phyloP scores from a whole-genome alignment of 129 eudicot species.

The Lonicera japonica region DNA sequence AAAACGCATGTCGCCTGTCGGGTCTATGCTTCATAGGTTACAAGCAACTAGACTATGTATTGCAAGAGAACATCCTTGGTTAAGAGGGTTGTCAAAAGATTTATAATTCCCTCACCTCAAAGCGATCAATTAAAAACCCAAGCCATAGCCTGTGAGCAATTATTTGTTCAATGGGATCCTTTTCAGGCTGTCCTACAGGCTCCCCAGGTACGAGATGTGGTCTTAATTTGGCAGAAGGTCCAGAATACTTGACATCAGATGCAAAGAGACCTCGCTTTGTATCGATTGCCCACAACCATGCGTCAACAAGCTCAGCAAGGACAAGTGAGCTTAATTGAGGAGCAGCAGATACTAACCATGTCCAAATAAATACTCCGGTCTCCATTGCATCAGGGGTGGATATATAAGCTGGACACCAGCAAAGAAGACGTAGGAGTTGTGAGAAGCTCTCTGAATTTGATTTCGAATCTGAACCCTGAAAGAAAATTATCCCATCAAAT shows the following conservation, averaged over 20 bases:
- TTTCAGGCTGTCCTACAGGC: slow-evolving; percentile 80
- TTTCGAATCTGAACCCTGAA: slow-evolving; percentile 83
- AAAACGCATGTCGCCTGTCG: no score
- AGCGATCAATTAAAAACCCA: slow-evolving; percentile 93
- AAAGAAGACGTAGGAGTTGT: slow-evolving; percentile 94
- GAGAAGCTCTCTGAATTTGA: slow-evolving; percentile 74
- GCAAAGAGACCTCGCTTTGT: slow-evolving; percentile 96
- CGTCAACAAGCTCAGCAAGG: slow-evolving; percentile 98
- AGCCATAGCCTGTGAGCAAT: slow-evolving; percentile 98
- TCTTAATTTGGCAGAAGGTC: slow-evolving; percentile 92
- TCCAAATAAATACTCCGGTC: slow-evolving; percentile 95
- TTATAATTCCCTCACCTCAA: slow-evolving; percentile 51
- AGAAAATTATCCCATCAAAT: slow-evolving; percentile 2
- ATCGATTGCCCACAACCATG: slow-evolving; percentile 99
- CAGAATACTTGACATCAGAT: slow-evolving; percentile 73
- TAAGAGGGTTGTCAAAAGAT: neutral
- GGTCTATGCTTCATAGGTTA: no score
- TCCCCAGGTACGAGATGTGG: slow-evolving; percentile 94
- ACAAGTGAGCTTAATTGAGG: slow-evolving; percentile 85
- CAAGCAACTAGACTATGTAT: neutral
- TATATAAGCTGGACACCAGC: slow-evolving; percentile 99
- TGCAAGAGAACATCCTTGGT: neutral
- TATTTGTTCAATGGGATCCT: slow-evolving; percentile 90
- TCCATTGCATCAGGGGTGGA: slow-evolving; percentile 94
- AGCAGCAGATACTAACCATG: slow-evolving; percentile 99